Conservation (phyloP, 2,329 filamentous ascomycete species). For the Claviceps sp. region DNA sequence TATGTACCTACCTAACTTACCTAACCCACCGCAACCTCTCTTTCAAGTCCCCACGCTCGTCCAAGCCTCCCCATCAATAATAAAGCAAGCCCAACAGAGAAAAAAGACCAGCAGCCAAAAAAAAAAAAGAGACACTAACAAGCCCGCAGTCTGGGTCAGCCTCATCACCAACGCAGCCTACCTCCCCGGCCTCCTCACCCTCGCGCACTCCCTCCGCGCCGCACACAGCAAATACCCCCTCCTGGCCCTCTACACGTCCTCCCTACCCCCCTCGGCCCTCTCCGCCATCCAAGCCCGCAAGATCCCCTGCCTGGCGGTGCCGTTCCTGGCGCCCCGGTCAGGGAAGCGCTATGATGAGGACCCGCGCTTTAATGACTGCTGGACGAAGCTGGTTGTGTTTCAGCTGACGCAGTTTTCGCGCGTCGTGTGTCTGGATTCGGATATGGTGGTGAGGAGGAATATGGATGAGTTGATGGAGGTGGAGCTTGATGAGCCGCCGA, state of each 20-base stretch:
- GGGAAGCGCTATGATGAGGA: conserved; percentile 60
- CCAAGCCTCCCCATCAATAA: too few relatives aligned
- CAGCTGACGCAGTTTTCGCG: conserved; percentile 62
- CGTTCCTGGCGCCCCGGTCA: conserved; percentile 55
- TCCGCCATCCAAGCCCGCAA: conserved; percentile 53
- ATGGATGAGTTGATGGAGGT: conserved; percentile 93
- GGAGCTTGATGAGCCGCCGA: conserved; percentile 41
- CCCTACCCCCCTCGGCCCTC: conserved; percentile 55
- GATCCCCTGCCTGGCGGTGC: conserved; percentile 57
- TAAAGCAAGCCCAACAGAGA: neutral
- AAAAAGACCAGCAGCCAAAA: neutral
- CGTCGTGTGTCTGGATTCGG: conserved; percentile 73
- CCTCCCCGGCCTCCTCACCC: conserved; percentile 68
- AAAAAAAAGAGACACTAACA: neutral
- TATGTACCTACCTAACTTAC: neutral
- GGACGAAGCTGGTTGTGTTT: conserved; percentile 76
- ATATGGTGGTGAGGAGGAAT: conserved; percentile 72
- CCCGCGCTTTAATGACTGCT: conserved; percentile 79
- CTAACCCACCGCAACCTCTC: too few relatives aligned
- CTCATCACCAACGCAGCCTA: conserved; percentile 78
- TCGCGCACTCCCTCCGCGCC: conserved; percentile 61
- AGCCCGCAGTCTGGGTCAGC: conserved; percentile 63
- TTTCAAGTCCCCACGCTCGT: too few relatives aligned
- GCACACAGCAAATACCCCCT: conserved; percentile 59
- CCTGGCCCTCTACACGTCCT: conserved; percentile 69